Percentiles rank a stretch among this genome's conserved stretches.
Conservation (phyloP, 2,329 filamentous ascomycete genomes). For the Thielaviopsis punctulata region DNA sequence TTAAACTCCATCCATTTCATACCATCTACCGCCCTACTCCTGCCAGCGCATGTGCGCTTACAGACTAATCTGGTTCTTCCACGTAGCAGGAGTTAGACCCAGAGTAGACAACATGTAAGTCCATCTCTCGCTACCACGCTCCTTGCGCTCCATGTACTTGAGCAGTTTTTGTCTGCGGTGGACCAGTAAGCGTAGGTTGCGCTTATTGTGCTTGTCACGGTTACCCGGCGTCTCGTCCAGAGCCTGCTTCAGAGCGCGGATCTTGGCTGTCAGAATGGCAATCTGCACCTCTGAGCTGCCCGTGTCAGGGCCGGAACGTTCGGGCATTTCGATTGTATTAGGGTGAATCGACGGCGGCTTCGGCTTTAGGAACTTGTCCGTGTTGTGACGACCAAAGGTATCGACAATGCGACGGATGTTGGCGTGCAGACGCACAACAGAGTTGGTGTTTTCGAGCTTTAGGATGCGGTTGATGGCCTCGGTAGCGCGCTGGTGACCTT, state of each 20-base stretch:
- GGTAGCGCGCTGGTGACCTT: constrained; percentile 47
- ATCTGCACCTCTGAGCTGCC: constrained; percentile 96
- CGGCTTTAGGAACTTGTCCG: constrained; percentile 51
- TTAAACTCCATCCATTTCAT: not conserved
- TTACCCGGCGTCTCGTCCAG: constrained; percentile 50
- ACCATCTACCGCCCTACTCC: not conserved
- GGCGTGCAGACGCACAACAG: constrained; percentile 59
- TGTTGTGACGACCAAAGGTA: constrained; percentile 80
- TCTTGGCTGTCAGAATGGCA: constrained; percentile 87
- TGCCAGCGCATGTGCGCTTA: constrained; percentile 23
- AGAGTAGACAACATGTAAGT: constrained; percentile 68
- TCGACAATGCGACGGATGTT: constrained; percentile 76
- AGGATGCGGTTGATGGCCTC: constrained; percentile 69
- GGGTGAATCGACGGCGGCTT: constrained; percentile 34
- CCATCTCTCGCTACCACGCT: constrained; percentile 83
- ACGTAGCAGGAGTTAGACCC: constrained; percentile 73
- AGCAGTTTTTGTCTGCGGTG: constrained; percentile 81
- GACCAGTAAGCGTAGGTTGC: constrained; percentile 69
- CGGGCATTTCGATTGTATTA: constrained; percentile 23
- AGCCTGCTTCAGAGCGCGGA: constrained; percentile 59
- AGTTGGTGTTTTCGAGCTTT: constrained; percentile 57
- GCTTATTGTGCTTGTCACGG: constrained; percentile 88
- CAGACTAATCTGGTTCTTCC: constrained; percentile 74
- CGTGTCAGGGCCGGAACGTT: constrained; percentile 74
- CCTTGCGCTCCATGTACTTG: constrained; percentile 72